Percentiles rank a stretch among this genome's conserved stretches.
Conservation (phyloP, 768 basidiomycete genomes). For the Clitopilus hobsonii region DNA sequence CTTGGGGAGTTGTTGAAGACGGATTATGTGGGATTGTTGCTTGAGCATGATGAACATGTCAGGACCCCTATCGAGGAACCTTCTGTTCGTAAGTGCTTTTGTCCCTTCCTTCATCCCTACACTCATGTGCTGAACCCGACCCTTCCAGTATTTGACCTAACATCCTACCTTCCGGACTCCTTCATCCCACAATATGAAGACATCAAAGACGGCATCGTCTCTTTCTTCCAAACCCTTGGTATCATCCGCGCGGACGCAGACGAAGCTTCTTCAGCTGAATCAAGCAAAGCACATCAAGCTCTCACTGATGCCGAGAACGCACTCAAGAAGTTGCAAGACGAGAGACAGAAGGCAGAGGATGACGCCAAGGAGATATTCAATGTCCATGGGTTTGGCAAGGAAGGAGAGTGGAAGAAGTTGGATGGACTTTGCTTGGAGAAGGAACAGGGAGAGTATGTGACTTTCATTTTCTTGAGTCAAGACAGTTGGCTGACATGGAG, state of each 20-base stretch:
- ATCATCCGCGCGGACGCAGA: constrained; percentile 38
- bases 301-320: constrained; percentile 58
- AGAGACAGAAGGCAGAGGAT: constrained; percentile 48
- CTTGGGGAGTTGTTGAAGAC: constrained; percentile 52
- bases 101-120: neutral
- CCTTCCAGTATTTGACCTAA: constrained; percentile 66
- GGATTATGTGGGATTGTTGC: constrained; percentile 71
- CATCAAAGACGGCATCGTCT: constrained; percentile 54
- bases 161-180: constrained; percentile 83
- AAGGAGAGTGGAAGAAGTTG: constrained; percentile 97
- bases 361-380: constrained; percentile 67
- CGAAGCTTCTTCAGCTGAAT: constrained; percentile 39
- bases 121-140: constrained; percentile 3
- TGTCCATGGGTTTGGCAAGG: constrained; percentile 58
- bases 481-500: neutral
- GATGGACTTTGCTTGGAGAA: constrained; percentile 76
- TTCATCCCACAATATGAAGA: constrained; percentile 70
- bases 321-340: constrained; percentile 46
- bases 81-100: constrained; percentile 48
- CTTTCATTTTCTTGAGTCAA: neutral
- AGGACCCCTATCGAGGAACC: constrained; percentile 36
- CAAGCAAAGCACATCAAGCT: constrained; percentile 58
- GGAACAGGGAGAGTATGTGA: constrained; percentile 84
- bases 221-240: constrained; percentile 62
- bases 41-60: constrained; percentile 73